phyloP scores from a whole-genome alignment of 768 basidiomycete genomes.

The Russula dissimulans region DNA sequence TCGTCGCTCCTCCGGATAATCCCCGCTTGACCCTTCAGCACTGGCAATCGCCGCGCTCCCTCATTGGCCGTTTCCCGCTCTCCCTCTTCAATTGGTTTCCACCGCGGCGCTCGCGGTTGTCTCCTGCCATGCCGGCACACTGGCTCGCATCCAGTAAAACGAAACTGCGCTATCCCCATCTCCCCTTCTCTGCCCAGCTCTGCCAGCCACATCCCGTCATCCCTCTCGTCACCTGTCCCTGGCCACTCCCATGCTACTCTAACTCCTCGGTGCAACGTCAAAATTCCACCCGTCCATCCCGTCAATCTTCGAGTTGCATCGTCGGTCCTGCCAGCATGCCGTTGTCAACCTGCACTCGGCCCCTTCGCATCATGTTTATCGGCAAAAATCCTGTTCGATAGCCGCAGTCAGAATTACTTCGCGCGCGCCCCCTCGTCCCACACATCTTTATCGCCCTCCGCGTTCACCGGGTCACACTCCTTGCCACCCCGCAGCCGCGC shows the following conservation, averaged over 20 bases:
- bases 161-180: not conserved
- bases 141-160: not conserved
- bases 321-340: no score
- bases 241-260: constrained; percentile 10
- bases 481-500: not conserved
- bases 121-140: not conserved
- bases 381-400: not conserved
- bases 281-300: not conserved
- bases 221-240: constrained; percentile 7
- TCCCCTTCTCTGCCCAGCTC: not conserved
- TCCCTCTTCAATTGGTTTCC: not conserved
- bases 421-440: not conserved
- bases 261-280: not conserved
- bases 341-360: not conserved
- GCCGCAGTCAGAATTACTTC: not conserved
- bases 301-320: no score
- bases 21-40: not conserved
- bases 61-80: constrained; percentile 1
- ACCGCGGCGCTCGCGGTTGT: not conserved
- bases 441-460: not conserved
- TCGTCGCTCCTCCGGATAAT: constrained; percentile 4
- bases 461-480: not conserved
- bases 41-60: constrained; percentile 12
- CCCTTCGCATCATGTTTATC: not conserved
- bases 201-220: constrained; percentile 3